Base-by-base conservation (phyloP, 2,329 filamentous ascomycete genomes). In the Lasiodiplodia theobromae region DNA sequence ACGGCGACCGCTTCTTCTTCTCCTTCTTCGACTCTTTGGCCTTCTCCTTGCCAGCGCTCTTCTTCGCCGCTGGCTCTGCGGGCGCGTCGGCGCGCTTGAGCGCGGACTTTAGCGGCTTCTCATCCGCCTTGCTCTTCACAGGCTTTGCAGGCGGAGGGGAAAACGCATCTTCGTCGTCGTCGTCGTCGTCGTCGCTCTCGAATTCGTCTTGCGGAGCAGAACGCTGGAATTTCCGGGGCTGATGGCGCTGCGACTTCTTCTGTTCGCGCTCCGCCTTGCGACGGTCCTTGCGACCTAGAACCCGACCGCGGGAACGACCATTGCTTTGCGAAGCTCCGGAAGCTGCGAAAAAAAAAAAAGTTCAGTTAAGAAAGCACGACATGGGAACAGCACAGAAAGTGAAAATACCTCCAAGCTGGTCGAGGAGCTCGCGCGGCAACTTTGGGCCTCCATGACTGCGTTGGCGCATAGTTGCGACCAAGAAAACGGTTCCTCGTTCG, bases 251-350 rank as follows among this genome's bases (percentile, higher is more conserved):
- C 34, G 78, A 74, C 77, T 87, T 91, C 77, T 89, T 91, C 73
- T 87, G 83, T 25, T 83, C 81, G 67, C 91, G 85, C 73, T 91
- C 88, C 18, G 86, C 86, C 76, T 90, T 92, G 68, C 92, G 86
- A 69, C 87, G 85, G 66, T 91, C 89, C 81, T 92, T 92, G 72
- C 90, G 85, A 66, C 77, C 78, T 58, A 74, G 66, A 37, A 73
- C 74, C 52, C 72, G 74, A 66, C 76, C 73, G 68, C 75, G 74
- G 49, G 73, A 68, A 64, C 75, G 72, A n/a, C 70, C 68, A 69
- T 71, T 70, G 69, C 70, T 62, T 66, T 71, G 73, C 25, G 71
- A 70, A 44, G 67, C 71, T 7, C 70, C 73, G 12, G 73, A 71
- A 49, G 67, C 70, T 70, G 40, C 47, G 3, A 25, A 23, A n/a